Percentiles rank a stretch among this genome's conserved stretches.
These are phyloP conservation scores for Coemansia biformis DNA, from an alignment of 192 early-diverging fungal genomes.

Conservation along the genomic window DNA sequence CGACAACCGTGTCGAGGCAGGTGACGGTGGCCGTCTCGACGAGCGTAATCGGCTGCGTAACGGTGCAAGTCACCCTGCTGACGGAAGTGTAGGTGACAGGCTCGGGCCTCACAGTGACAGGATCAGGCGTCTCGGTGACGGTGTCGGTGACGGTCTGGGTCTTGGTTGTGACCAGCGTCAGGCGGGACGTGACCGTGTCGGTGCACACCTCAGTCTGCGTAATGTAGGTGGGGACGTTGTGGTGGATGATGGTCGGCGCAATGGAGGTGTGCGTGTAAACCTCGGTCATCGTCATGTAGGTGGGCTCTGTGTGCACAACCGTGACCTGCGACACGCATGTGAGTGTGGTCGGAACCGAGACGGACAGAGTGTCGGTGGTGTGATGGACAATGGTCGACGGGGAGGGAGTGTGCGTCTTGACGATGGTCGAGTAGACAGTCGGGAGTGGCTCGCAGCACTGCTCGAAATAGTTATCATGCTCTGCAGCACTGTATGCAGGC, in stretches of 20 bases:
- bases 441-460: not conserved
- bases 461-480: too few species aligned
- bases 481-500: not conserved
- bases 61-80: not conserved
- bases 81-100: too few species aligned
- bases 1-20: slow-evolving; percentile 35
- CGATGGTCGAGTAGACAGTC: slow-evolving; percentile 32
- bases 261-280: slow-evolving; percentile 19
- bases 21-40: slow-evolving; percentile 14
- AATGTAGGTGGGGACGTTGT: slow-evolving; percentile 30
- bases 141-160: slow-evolving; percentile 5
- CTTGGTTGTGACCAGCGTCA: slow-evolving; percentile 5
- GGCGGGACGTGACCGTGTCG: slow-evolving; percentile 14
- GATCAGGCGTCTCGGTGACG: not conserved
- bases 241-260: slow-evolving; percentile 31
- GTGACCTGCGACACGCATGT: slow-evolving; percentile 18
- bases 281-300: slow-evolving; percentile 31
- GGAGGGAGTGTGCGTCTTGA: slow-evolving; percentile 13
- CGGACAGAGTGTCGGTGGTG: slow-evolving; percentile 23
- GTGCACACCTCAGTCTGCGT: slow-evolving; percentile 22
- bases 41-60: slow-evolving; percentile 8
- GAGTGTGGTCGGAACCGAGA: slow-evolving; percentile 20
- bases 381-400: slow-evolving; percentile 24
- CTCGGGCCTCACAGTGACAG: not conserved
- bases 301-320: slow-evolving; percentile 17